Conservation (phyloP, 306 rosid species). For the Prunus armeniaca region DNA sequence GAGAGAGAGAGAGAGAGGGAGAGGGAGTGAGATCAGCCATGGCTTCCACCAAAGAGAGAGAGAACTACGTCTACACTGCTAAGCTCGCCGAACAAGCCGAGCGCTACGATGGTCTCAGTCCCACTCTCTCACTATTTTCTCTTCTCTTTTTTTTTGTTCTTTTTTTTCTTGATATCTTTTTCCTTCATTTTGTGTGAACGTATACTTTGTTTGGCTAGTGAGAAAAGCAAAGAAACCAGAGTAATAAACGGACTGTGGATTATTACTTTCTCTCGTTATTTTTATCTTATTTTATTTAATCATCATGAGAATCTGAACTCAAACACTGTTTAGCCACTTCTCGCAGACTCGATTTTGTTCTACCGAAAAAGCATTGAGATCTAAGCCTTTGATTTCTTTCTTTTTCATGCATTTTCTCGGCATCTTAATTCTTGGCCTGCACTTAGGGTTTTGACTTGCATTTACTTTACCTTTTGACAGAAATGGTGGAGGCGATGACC, state of each 20-base stretch:
- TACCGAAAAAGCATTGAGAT: not conserved
- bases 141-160: too few relatives aligned
- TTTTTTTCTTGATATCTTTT: not conserved
- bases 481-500: slow-evolving; percentile 68
- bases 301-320: not conserved
- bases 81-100: slow-evolving; percentile 76
- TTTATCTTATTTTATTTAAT: not conserved
- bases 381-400: not conserved
- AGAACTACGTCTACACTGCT: slow-evolving; percentile 54
- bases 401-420: not conserved
- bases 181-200: not conserved
- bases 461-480: slow-evolving; percentile 11
- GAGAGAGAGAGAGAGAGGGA: not conserved
- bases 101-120: slow-evolving; percentile 48
- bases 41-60: slow-evolving; percentile 49
- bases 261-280: not conserved
- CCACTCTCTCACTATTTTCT: not conserved
- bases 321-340: not conserved
- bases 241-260: not conserved
- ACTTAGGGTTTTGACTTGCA: slow-evolving; percentile 8
- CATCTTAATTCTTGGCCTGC: not conserved
- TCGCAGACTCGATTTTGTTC: not conserved
- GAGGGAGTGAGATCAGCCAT: slow-evolving; percentile 31
- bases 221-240: not conserved
- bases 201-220: not conserved